phyloP scores from a whole-genome alignment of 768 basidiomycete species.

The Rhodotorula graminis region DNA sequence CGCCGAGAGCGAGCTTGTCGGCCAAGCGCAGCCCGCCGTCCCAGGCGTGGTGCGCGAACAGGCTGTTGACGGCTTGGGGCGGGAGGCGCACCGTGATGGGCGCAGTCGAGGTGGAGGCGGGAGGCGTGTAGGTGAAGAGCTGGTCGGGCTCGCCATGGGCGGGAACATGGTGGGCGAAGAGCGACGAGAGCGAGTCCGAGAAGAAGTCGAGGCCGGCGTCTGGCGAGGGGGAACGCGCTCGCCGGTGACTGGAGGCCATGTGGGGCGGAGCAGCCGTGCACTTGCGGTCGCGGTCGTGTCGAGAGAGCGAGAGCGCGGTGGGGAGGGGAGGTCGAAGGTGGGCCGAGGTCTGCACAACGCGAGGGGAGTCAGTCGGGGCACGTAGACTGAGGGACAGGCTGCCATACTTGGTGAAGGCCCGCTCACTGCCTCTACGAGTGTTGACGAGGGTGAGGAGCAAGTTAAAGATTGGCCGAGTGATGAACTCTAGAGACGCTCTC shows the following conservation, averaged over 20 bases:
- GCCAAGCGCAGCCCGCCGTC: not conserved
- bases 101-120: not conserved
- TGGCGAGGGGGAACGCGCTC: not conserved
- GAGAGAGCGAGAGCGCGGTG: too few species aligned
- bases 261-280: too few species aligned
- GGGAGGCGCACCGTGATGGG: slow-evolving; percentile 16
- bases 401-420: too few species aligned
- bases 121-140: slow-evolving; percentile 21
- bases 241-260: not conserved
- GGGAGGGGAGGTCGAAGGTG: too few species aligned
- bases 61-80: slow-evolving; percentile 19
- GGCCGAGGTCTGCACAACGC: too few species aligned
- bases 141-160: slow-evolving; percentile 16
- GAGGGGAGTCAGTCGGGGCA: too few species aligned
- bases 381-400: too few species aligned
- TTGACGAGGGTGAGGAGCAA: too few species aligned
- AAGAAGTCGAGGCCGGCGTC: slow-evolving; percentile 24
- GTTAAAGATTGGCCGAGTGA: too few species aligned
- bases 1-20: not conserved
- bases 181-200: slow-evolving; percentile 1
- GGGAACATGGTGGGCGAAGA: slow-evolving; percentile 25
- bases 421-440: too few species aligned
- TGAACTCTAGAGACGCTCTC: too few species aligned
- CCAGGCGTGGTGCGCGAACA: slow-evolving; percentile 16
- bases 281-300: too few species aligned